Conservation (phyloP, 164 flowering plant genomes). For the Vitis vinifera region ASM3070453v1 NC_081818.1:28348501-28349000, state of each 20-base stretch:
- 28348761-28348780: too few species aligned
- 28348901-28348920: conserved; percentile 16
- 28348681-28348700: neutral
- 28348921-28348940: conserved; percentile 48
- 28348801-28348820: too few species aligned
- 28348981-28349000: conserved; percentile 8
- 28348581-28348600: conserved; percentile 29
- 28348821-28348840: too few species aligned
- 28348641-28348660: too few species aligned
- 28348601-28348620: conserved; percentile 17
- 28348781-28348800: too few species aligned
- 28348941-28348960: conserved; percentile 52
- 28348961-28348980: conserved; percentile 41
- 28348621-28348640: conserved; percentile 11
- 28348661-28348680: too few species aligned
- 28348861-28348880: too few species aligned
- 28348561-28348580: conserved; percentile 14
- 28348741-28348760: neutral
- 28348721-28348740: neutral
- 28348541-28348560: conserved; percentile 23
- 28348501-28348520: neutral
- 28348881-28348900: too few species aligned
- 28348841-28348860: too few species aligned
- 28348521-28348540: conserved; percentile 16
- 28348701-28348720: neutral